These are phyloP conservation scores for Lentinula sp. DNA, from an alignment of 768 basidiomycete genomes.

Conservation along the genomic window DNA sequence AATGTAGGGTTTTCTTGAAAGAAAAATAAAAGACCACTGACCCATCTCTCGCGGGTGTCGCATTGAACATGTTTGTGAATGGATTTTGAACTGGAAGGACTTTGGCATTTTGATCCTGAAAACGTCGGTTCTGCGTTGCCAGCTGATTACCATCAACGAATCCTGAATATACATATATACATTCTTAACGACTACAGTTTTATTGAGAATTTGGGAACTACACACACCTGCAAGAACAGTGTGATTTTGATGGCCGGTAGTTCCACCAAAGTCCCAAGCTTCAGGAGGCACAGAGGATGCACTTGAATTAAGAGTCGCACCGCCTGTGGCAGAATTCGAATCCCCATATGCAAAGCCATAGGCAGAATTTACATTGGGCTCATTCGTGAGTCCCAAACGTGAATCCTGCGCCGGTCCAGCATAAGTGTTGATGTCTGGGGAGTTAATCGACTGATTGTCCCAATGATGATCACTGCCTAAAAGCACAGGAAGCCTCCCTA, in stretches of 20 bases:
- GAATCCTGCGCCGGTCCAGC: background rate
- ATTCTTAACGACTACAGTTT: background rate
- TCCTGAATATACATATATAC: background rate
- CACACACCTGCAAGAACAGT: background rate
- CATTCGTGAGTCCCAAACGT: background rate
- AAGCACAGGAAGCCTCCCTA: background rate
- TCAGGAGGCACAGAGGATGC: background rate
- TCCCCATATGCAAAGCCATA: background rate
- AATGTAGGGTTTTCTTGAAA: background rate
- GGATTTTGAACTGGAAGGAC: background rate
- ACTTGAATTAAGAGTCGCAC: background rate
- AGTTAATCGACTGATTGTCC: background rate
- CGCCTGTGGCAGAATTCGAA: background rate
- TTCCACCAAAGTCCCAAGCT: background rate
- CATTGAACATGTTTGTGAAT: background rate
- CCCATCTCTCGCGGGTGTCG: background rate
- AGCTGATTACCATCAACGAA: background rate
- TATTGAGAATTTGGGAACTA: background rate
- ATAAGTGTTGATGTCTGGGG: background rate
- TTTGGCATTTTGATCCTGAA: background rate
- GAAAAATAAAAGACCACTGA: background rate
- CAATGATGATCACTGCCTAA: background rate
- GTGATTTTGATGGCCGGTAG: background rate
- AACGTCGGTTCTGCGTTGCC: background rate
- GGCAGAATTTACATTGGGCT: background rate